Evolutionary conservation across 148 eudicot genomes (phyloP).

Genomic region (Fagopyrum tataricum): DNA sequence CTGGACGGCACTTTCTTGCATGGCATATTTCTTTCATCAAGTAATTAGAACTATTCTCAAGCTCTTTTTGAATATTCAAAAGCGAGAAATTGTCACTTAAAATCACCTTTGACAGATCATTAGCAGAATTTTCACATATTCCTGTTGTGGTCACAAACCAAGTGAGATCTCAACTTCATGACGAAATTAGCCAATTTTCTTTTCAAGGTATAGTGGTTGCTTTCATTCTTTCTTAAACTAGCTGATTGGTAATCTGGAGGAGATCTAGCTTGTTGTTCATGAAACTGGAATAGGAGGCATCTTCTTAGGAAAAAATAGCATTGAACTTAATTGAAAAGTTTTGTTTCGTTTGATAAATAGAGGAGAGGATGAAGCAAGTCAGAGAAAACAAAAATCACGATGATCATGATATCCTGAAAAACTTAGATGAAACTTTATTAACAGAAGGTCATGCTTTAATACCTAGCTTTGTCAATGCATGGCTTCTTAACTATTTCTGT

Average conservation of each 20-base stretch:
- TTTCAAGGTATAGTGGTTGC: constrained; percentile 50
- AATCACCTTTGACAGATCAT: constrained; percentile 43
- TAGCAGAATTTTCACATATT: constrained; percentile 79
- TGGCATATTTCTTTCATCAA: constrained; percentile 90
- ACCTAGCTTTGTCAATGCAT: background rate
- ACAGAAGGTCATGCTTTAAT: background rate
- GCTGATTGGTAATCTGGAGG: background rate
- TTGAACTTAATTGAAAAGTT: background rate
- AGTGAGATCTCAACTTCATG: constrained; percentile 63
- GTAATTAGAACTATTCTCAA: constrained; percentile 24
- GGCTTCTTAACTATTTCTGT: background rate
- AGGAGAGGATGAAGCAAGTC: background rate
- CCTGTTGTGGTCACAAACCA: constrained; percentile 90
- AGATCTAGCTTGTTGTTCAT: background rate
- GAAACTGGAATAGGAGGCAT: background rate
- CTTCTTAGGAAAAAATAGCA: background rate
- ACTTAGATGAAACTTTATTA: background rate
- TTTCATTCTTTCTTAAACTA: background rate
- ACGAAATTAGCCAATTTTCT: constrained; percentile 45
- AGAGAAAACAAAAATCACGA: background rate
- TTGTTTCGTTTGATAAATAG: background rate
- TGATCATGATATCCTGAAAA: constrained; percentile 1
- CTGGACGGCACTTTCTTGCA: constrained; percentile 57
- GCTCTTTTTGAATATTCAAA: constrained; percentile 4
- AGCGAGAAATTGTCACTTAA: background rate